phyloP scores from a whole-genome alignment of 805 yeast genomes.

The Teunomyces cretensis region DNA sequence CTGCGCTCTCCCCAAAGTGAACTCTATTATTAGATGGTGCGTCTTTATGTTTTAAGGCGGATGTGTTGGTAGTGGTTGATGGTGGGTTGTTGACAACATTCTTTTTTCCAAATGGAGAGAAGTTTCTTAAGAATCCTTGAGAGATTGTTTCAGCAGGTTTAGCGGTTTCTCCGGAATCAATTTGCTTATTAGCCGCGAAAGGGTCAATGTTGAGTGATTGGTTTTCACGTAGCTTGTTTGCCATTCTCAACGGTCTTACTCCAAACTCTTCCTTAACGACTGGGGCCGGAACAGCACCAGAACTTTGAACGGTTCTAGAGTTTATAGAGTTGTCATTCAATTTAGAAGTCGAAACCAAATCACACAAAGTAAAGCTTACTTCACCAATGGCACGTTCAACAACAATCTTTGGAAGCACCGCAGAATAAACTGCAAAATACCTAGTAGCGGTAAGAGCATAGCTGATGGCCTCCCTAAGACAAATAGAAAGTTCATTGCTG shows the following conservation, averaged over 20 bases:
- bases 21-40: conserved; percentile 2
- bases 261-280: conserved; percentile 27
- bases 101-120: conserved; percentile 12
- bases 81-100: background rate
- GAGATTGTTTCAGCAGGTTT: conserved; percentile 7
- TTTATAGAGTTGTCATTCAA: conserved; percentile 22
- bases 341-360: conserved; percentile 55
- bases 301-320: conserved; percentile 7
- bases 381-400: conserved; percentile 78
- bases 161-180: background rate
- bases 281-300: conserved; percentile 4
- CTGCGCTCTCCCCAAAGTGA: background rate
- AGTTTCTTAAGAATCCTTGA: conserved; percentile 12
- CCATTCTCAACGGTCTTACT: conserved; percentile 69
- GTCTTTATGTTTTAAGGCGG: background rate
- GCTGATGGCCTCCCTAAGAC: conserved; percentile 66
- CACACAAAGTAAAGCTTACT: conserved; percentile 63
- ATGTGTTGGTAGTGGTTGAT: background rate
- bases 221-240: conserved; percentile 47
- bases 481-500: conserved; percentile 40
- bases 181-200: background rate
- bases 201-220: conserved; percentile 3
- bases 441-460: conserved; percentile 77
- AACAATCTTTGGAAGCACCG: conserved; percentile 66
- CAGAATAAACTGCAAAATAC: conserved; percentile 63